Evolutionary conservation across 192 early-diverging fungal genomes (phyloP), one percentile per base, ranked within the genome.

Genomic region (Backusella parvicylindrica): DNA sequence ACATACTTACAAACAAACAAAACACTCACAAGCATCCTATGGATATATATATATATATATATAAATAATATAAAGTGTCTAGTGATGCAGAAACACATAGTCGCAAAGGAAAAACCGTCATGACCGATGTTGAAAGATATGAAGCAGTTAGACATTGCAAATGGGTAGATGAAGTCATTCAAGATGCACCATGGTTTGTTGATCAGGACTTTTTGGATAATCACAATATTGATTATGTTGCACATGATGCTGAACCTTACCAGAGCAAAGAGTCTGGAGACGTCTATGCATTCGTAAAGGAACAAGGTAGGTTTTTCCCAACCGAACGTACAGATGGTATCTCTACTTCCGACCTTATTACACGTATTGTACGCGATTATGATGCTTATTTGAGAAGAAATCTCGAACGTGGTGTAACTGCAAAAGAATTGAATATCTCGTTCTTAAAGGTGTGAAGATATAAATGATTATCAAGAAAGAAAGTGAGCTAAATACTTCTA

Each of bases 101-200:
- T 37, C 89, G 89, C 71, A 95, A 95, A 78, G 94, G 94, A 18
- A 92, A 93, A 77, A 95, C 94, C 0, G 94, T 95, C 41, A 87
- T 94, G 82, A 90, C 86, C 6, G 94, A 94, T 50, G 68, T 85
- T 21, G 94, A 95, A 82, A 90, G 94, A 60, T 92, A 90, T 69
- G 92, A 95, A 74, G 88, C 91, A 15, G 83, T 95, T 49, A 85
- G 91, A 56, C 94, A 95, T 72, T 95, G 94, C 78, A 89, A 89
- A 75, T 95, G 94, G 94, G 93, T 93, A 3, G 93, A 94, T 77
- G 91, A 94, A 73, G 92, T 95, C 15, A 83, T 95, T 18, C 85
- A 84, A 35, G 81, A 90, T 70, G 92, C 94, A 37, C 94, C 94
- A 35, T 95, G 94, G 94, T 72, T 89, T n/a, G 84, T 95, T 64